phyloP scores from a whole-genome alignment of 371 early-diverging fungal genomes.

The Fennellomyces sp. region DNA sequence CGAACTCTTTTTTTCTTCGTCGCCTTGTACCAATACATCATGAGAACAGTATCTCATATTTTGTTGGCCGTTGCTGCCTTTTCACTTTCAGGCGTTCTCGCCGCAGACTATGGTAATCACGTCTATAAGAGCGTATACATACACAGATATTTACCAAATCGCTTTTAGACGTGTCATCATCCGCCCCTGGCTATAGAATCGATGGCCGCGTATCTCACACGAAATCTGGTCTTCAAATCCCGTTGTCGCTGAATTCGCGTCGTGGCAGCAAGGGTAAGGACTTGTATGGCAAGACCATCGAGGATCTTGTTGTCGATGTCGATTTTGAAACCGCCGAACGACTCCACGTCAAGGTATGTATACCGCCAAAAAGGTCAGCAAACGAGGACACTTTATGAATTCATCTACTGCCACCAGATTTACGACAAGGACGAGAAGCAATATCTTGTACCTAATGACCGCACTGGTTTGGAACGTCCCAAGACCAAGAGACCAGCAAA shows the following conservation, averaged over 20 bases:
- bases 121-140: neutral
- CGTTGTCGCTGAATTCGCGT: conserved; percentile 19
- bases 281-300: conserved; percentile 48
- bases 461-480: conserved; percentile 38
- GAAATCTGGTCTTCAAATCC: conserved; percentile 33
- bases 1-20: neutral
- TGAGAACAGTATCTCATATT: neutral
- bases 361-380: neutral
- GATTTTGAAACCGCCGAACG: conserved; percentile 54
- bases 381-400: too few species aligned
- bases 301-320: conserved; percentile 42
- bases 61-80: neutral
- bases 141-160: neutral
- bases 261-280: conserved; percentile 11
- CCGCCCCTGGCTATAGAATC: conserved; percentile 35
- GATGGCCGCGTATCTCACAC: conserved; percentile 29
- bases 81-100: neutral
- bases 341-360: conserved; percentile 47
- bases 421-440: conserved; percentile 49
- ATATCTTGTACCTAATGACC: conserved; percentile 55
- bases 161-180: conserved; percentile 12
- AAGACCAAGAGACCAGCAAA: conserved; percentile 16
- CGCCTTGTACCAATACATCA: neutral
- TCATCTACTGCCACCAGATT: conserved; percentile 25
- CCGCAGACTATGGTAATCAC: neutral